Conservation (phyloP, 2,329 filamentous ascomycete species). For the Colletotrichum filicis region DNA sequence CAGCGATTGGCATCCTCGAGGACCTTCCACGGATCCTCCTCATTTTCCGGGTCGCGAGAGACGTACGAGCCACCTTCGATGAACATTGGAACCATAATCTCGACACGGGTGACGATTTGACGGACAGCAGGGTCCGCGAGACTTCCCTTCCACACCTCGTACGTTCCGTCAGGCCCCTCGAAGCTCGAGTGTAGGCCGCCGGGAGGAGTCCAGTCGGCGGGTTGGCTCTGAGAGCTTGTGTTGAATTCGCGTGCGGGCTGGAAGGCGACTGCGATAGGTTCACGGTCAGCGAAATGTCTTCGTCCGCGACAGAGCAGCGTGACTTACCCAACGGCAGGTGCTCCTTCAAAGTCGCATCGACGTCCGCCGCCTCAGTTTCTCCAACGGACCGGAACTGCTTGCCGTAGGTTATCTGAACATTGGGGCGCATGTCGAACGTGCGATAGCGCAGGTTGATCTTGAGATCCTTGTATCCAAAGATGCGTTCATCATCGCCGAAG, state of each 20-base stretch:
- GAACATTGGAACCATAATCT: slow-evolving; percentile 85
- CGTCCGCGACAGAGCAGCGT: not conserved
- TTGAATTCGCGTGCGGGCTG: slow-evolving; percentile 72
- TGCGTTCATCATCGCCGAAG: slow-evolving; percentile 91
- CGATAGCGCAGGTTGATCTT: slow-evolving; percentile 78
- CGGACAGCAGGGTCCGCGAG: slow-evolving; percentile 77
- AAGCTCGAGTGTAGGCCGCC: slow-evolving; percentile 77
- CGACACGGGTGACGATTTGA: slow-evolving; percentile 80
- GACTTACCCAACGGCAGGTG: slow-evolving; percentile 75
- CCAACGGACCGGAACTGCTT: slow-evolving; percentile 77
- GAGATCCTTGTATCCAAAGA: slow-evolving; percentile 89
- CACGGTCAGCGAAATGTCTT: not conserved
- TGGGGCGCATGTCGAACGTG: slow-evolving; percentile 80
- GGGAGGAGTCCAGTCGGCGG: slow-evolving; percentile 73
- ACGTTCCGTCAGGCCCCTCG: slow-evolving; percentile 69
- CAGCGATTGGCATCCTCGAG: slow-evolving; percentile 78
- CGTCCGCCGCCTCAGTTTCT: slow-evolving; percentile 75
- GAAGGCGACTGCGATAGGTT: slow-evolving; percentile 68
- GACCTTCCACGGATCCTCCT: slow-evolving; percentile 43
- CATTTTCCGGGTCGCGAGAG: slow-evolving; percentile 54
- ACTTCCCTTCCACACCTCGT: slow-evolving; percentile 86
- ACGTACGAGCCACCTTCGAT: slow-evolving; percentile 93
- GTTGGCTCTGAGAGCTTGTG: slow-evolving; percentile 50
- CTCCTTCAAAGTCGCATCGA: slow-evolving; percentile 70
- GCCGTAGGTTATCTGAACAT: slow-evolving; percentile 76